Conservation (phyloP, 164 flowering plant genomes). For the Euptelea pleiosperma region DNA sequence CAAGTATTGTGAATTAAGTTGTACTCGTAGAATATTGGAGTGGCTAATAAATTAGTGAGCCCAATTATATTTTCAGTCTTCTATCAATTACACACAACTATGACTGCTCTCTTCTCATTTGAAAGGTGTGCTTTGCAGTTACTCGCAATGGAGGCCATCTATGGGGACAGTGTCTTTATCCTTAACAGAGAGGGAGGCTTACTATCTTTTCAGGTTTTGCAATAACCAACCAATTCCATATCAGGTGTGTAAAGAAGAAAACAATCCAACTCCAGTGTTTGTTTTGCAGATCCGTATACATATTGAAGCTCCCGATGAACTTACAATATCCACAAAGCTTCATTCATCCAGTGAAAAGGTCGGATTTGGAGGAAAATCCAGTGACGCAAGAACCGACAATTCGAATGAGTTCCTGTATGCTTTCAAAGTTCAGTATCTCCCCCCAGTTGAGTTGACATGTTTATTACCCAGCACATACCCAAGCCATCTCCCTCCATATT, state of each 20-base stretch:
- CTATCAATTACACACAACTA: neutral
- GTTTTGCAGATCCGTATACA: conserved; percentile 58
- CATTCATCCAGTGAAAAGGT: conserved; percentile 25
- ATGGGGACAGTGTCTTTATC: conserved; percentile 50
- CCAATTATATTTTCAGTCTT: too few species aligned
- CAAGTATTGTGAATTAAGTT: too few species aligned
- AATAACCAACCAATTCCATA: conserved; percentile 1
- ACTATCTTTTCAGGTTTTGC: conserved; percentile 56
- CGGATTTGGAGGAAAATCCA: conserved; percentile 17
- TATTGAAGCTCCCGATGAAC: conserved; percentile 47
- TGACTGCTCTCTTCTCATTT: conserved; percentile 1
- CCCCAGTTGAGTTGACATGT: conserved; percentile 76
- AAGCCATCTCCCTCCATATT: conserved; percentile 66
- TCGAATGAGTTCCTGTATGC: conserved; percentile 54
- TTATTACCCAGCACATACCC: conserved; percentile 81
- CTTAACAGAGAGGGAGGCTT: conserved; percentile 45
- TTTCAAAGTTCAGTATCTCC: conserved; percentile 67
- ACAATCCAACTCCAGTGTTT: conserved; percentile 9
- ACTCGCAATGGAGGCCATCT: conserved; percentile 79
- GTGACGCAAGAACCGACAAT: conserved; percentile 3
- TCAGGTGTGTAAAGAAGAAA: conserved; percentile 1
- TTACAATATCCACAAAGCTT: conserved; percentile 47
- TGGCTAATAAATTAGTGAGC: too few species aligned
- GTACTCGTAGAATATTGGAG: too few species aligned
- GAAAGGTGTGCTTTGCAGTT: conserved; percentile 41